Percentiles rank a stretch among this genome's conserved stretches.
phyloP scores from a whole-genome alignment of 2,329 filamentous ascomycete genomes.

The Colletotrichum musae region DNA sequence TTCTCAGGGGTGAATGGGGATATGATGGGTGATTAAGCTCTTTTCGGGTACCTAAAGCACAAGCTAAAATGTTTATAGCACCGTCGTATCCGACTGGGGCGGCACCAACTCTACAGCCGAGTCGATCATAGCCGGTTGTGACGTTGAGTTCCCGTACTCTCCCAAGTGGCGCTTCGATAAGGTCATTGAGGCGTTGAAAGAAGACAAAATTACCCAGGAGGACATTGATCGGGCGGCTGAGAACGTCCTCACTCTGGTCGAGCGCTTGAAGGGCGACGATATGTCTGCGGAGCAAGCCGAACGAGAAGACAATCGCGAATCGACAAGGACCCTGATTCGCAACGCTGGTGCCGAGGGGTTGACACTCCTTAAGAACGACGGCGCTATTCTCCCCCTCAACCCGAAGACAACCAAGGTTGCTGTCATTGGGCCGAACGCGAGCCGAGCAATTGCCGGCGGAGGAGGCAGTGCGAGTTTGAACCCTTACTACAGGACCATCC shows the following conservation, averaged over 20 bases:
- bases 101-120: slow-evolving; percentile 70
- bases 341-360: slow-evolving; percentile 74
- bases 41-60: neutral
- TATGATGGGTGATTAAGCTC: slow-evolving; percentile 66
- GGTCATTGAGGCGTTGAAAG: slow-evolving; percentile 65
- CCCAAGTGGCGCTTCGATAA: slow-evolving; percentile 71
- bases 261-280: slow-evolving; percentile 73
- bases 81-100: slow-evolving; percentile 73
- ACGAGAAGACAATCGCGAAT: slow-evolving; percentile 68
- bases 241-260: slow-evolving; percentile 72
- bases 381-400: slow-evolving; percentile 70
- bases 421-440: slow-evolving; percentile 77
- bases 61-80: slow-evolving; percentile 50
- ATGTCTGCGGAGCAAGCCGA: slow-evolving; percentile 71
- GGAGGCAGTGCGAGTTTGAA: slow-evolving; percentile 78
- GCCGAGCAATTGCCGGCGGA: slow-evolving; percentile 76
- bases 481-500: slow-evolving; percentile 77
- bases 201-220: slow-evolving; percentile 61
- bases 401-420: slow-evolving; percentile 70
- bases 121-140: slow-evolving; percentile 68
- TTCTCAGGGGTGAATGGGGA: slow-evolving; percentile 73
- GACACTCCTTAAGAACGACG: slow-evolving; percentile 75
- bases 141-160: slow-evolving; percentile 72
- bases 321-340: slow-evolving; percentile 73
- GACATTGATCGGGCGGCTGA: slow-evolving; percentile 72